Base-by-base conservation (phyloP, 441 rosid species). In the California macrophylla region DNA sequence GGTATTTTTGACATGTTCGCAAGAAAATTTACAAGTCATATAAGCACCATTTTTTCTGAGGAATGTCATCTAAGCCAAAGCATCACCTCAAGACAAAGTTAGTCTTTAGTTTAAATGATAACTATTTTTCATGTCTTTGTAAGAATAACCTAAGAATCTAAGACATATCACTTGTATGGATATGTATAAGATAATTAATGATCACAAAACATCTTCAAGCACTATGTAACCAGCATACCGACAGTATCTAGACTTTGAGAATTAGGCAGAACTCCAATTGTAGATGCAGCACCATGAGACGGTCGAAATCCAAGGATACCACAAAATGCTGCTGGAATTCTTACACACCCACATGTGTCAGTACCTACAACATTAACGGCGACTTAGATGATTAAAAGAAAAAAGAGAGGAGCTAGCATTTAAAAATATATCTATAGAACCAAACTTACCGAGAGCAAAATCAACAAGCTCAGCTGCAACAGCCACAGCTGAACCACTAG, bases 401-500 rank as follows among this genome's bases (percentile, higher is more conserved):
- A 52, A 65, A 16, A 28, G 16, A 45, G 13, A 28, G 50, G 2
- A 56, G 6, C 18, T 2, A 29, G 65, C 21, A 36, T 30, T 47
- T 32, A 61, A 24, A 54, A 73, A 15, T 65, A 64, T 62, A 65
- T 26, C 47, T 4, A 30, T 75, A 52, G 4, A 72, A 61, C 52
- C 52, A 8, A 72, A 69, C 65, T 76, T 79, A 91, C 97, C 97
- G 62, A 93, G 87, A 75, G 97, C 85, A 82, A 89, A 93, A 79
- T 91, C 96, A 64, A 89, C 97, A 62, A 93, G 83, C 75, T 82
- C 81, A 75, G 98, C 85, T 0, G 87, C 92, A 78, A 93, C 98
- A 56, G 93, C 88, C 58, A 89, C 98, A 25, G 98, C 97, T 29
- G 98, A 87, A 74, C 98, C 98, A 74, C 97, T 85, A 61, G 96